phyloP scores from a whole-genome alignment of 78 protist genomes.

The Dictyostelium discoideum region dicty_2.7 NC_007089.4:5838001-5838500 shows the following conservation, averaged over 20 bases:
- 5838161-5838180: slow-evolving; percentile 2
- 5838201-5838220: background rate
- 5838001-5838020: slow-evolving; percentile 13
- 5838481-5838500: background rate
- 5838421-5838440: background rate
- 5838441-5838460: background rate
- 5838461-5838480: background rate
- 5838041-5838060: background rate
- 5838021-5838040: slow-evolving; percentile 10
- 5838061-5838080: background rate
- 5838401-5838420: background rate
- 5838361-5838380: slow-evolving; percentile 1
- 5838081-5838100: slow-evolving; percentile 13
- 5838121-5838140: background rate
- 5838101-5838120: slow-evolving; percentile 12
- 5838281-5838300: background rate
- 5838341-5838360: background rate
- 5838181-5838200: background rate
- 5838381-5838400: background rate
- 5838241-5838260: background rate
- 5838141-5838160: slow-evolving; percentile 15
- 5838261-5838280: background rate
- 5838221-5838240: background rate
- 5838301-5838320: background rate
- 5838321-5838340: too few relatives aligned